Base-by-base conservation (phyloP, 345 rosid species). In the Rhodamnia rubescens region DNA sequence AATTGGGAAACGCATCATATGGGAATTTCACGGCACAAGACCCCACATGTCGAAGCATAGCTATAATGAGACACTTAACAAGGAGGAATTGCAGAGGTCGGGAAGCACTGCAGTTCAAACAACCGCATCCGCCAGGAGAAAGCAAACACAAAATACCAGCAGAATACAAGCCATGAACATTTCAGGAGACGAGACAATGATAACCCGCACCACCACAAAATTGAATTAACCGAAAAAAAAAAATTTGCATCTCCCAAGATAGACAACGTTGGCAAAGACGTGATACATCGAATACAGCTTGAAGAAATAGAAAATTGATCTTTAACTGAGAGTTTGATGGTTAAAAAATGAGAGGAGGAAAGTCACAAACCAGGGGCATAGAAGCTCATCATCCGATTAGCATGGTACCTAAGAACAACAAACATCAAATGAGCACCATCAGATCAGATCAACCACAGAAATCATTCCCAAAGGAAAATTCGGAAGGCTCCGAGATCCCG, bases 311-410 rank as follows among this genome's bases (percentile, higher is more conserved):
- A 22, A 16, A 8, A 64, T 3, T 8, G 0, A 32, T 61, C 21
- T 27, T 61, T 10, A 27, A 29, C 40, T 10, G 74, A 29, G 9
- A 59, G 21, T 29, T 20, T 15, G 20, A 29, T 29, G 75, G 5
- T 55, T 7, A 81, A 26, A 26, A 20, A 83, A 83, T 83, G 26
- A 49, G 27, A 24, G 85, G 36, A 26, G 58, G 59, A 80, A 81
- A 21, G 53, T 80, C 57, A 91, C 95, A 85, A 88, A 96, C 99
- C 99, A 75, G 99, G 98, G 52, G 99, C 98, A 82, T 92, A 95
- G 92, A 97, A 97, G 93, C 99, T 97, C 86, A 97, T 87, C 99
- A 97, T 97, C 87, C 99, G 96, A 87, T 97, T 97, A 82, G 98
- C 99, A 82, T 97, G 98, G 90, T 88, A 96, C 99, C 98, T 97